These are phyloP conservation scores for Benincasa hispida DNA, from an alignment of 306 rosid genomes.

Conservation along the genomic window DNA sequence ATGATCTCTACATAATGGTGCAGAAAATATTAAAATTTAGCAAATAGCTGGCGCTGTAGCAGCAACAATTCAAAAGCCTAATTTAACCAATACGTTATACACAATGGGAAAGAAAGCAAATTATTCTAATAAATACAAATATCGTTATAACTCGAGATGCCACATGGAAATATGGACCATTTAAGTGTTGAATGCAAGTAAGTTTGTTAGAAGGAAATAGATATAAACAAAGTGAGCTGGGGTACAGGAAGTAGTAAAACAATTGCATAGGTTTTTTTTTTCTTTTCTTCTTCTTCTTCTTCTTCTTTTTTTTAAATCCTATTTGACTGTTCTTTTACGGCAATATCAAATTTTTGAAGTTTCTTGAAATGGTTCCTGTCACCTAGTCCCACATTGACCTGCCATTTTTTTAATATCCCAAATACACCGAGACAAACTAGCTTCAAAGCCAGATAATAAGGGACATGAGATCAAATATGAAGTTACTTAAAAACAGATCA, in stretches of 20 bases:
- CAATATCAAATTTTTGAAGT: not conserved
- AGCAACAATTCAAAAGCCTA: not conserved
- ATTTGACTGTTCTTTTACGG: not conserved
- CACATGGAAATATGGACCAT: not conserved
- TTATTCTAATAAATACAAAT: not conserved
- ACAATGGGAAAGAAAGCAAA: not conserved
- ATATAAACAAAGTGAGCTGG: not conserved
- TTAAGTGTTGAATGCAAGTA: not conserved
- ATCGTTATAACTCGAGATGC: not conserved
- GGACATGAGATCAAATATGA: not conserved
- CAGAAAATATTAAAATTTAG: not conserved
- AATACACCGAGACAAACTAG: not conserved
- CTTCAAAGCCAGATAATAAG: not conserved
- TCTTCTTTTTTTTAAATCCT: not conserved
- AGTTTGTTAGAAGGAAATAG: not conserved
- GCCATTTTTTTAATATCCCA: not conserved
- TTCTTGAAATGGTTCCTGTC: not conserved
- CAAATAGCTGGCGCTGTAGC: not conserved
- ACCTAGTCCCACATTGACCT: not conserved
- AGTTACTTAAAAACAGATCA: not conserved
- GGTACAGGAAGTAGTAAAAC: not conserved
- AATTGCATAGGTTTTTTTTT: not conserved
- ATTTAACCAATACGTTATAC: not conserved
- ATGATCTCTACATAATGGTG: slow-evolving; percentile 31
- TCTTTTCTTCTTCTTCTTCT: too few relatives aligned